These are phyloP conservation scores for Prunus salicina DNA, from an alignment of 306 rosid genomes.

Conservation along the genomic window DNA sequence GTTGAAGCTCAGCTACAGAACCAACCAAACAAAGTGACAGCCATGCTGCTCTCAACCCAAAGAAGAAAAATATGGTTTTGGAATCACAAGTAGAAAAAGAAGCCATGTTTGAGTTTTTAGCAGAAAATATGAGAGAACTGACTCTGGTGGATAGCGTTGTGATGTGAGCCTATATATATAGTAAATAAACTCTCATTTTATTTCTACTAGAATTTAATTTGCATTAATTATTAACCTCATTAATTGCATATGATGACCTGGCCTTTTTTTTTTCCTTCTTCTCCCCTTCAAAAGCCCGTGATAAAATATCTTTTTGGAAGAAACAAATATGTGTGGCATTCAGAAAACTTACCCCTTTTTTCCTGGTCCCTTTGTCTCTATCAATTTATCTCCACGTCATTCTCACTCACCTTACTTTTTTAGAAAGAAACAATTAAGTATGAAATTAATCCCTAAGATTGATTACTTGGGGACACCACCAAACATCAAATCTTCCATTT, in stretches of 20 bases:
- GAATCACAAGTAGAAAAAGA: background rate
- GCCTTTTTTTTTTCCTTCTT: too few species aligned
- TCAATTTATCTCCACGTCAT: background rate
- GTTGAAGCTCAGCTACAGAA: conserved; percentile 21
- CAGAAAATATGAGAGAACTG: background rate
- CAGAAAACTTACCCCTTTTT: too few species aligned
- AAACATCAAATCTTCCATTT: background rate
- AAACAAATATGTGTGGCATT: too few species aligned
- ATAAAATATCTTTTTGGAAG: too few species aligned
- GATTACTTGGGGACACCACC: background rate
- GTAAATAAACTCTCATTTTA: background rate
- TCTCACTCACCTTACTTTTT: background rate
- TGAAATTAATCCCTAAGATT: too few species aligned
- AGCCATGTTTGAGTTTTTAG: background rate
- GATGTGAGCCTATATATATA: background rate
- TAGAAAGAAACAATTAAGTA: too few species aligned
- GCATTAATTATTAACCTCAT: background rate
- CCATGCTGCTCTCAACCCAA: background rate
- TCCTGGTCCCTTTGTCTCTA: too few species aligned
- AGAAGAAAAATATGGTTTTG: background rate
- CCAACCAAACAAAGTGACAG: conserved; percentile 10
- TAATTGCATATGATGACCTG: too few species aligned
- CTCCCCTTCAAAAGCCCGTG: too few species aligned
- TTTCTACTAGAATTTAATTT: background rate
- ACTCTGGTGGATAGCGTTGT: background rate